Evolutionary conservation across 768 basidiomycete species (phyloP).

Genomic region (Phlegmacium glaucopus): DNA sequence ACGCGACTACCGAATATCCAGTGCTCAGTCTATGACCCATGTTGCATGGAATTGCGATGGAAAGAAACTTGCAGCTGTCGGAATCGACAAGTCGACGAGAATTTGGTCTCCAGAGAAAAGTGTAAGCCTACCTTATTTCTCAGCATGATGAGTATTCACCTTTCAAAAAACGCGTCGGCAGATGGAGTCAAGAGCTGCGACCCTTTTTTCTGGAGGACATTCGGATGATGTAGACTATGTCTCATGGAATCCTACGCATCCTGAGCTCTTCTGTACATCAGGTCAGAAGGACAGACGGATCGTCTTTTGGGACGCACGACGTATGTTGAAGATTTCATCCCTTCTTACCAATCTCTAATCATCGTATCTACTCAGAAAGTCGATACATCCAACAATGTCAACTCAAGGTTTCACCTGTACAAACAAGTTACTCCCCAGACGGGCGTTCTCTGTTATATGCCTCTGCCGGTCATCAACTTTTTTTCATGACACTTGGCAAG

Average conservation of each 20-base stretch:
- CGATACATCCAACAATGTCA: constrained; percentile 58
- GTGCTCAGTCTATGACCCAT: constrained; percentile 65
- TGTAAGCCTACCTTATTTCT: too few species aligned
- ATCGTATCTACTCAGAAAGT: constrained; percentile 47
- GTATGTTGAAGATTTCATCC: constrained; percentile 38
- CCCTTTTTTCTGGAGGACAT: constrained; percentile 67
- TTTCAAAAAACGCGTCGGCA: constrained; percentile 21
- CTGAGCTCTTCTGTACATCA: constrained; percentile 78
- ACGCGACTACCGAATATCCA: constrained; percentile 66
- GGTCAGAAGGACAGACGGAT: constrained; percentile 72
- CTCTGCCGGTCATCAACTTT: constrained; percentile 56
- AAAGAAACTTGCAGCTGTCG: constrained; percentile 76
- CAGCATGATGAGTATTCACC: neutral
- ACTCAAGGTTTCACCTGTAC: constrained; percentile 58
- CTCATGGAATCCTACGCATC: constrained; percentile 84
- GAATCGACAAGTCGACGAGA: constrained; percentile 73
- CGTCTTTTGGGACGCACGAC: constrained; percentile 83
- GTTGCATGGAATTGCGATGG: constrained; percentile 87
- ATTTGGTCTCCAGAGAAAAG: constrained; percentile 80
- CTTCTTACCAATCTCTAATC: neutral
- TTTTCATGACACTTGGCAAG: constrained; percentile 56
- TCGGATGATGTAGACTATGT: constrained; percentile 79
- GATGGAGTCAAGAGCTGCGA: constrained; percentile 71
- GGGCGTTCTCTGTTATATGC: constrained; percentile 64
- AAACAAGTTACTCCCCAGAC: constrained; percentile 71